phyloP scores from a whole-genome alignment of 495 filamentous ascomycete genomes.

The Aspergillus carlsbadensis region DNA sequence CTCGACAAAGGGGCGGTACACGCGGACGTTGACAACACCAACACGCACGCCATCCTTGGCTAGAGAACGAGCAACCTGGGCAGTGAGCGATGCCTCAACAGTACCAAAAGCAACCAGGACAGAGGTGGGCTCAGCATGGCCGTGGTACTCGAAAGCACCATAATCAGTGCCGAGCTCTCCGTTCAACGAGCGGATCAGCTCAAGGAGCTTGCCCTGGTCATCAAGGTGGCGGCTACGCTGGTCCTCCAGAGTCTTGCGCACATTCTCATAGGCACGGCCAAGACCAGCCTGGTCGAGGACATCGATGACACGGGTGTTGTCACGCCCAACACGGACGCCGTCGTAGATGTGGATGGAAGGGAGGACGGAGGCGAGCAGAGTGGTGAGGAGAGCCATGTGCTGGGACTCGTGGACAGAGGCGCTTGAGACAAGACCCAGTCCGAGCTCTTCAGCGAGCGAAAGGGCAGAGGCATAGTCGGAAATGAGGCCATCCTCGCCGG shows the following conservation, averaged over 20 bases:
- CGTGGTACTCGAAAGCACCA: slow-evolving; percentile 88
- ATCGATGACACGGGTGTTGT: slow-evolving; percentile 84
- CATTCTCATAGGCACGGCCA: slow-evolving; percentile 64
- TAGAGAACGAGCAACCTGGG: slow-evolving; percentile 75
- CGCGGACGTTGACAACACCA: slow-evolving; percentile 84
- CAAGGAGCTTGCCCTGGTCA: slow-evolving; percentile 68
- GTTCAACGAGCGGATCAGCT: slow-evolving; percentile 80
- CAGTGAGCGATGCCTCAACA: slow-evolving; percentile 79
- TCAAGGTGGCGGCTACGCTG: slow-evolving; percentile 68
- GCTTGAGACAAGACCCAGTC: slow-evolving; percentile 81
- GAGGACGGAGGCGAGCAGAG: slow-evolving; percentile 72
- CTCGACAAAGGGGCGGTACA: slow-evolving; percentile 94
- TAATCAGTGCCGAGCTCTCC: slow-evolving; percentile 92
- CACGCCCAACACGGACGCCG: slow-evolving; percentile 79
- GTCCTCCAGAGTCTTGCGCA: slow-evolving; percentile 59
- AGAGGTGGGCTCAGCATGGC: slow-evolving; percentile 71
- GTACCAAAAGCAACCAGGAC: slow-evolving; percentile 92
- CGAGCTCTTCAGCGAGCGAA: slow-evolving; percentile 84
- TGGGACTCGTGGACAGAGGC: slow-evolving; percentile 85
- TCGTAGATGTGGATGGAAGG: slow-evolving; percentile 93
- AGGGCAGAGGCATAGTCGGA: slow-evolving; percentile 84
- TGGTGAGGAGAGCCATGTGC: slow-evolving; percentile 92
- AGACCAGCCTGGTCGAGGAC: slow-evolving; percentile 72
- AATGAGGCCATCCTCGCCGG: slow-evolving; percentile 68
- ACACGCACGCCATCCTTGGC: slow-evolving; percentile 69